Evolutionary conservation across 257 asterid genomes (phyloP).

Genomic region (Solanum paucissectum): DNA sequence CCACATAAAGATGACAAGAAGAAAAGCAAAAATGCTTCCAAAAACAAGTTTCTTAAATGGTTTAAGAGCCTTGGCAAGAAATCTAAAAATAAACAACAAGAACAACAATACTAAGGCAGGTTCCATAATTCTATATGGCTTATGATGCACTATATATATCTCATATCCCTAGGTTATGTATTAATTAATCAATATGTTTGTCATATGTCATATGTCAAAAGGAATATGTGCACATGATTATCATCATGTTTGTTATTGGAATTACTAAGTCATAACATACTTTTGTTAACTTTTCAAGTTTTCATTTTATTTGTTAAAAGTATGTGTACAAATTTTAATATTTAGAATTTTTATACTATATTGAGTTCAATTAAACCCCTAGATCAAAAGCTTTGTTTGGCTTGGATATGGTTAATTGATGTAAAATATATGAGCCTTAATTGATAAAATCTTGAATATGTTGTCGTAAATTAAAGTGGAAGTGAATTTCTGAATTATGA

Average conservation of each 20-base stretch:
- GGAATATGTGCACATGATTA: not conserved
- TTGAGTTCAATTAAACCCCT: not conserved
- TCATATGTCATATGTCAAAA: not conserved
- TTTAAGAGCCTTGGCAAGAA: not conserved
- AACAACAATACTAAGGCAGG: not conserved
- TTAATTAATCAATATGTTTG: not conserved
- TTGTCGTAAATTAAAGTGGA: not conserved
- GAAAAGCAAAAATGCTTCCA: slow-evolving; percentile 22
- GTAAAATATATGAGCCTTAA: not conserved
- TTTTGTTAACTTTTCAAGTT: not conserved
- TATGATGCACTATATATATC: not conserved
- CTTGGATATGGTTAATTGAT: not conserved
- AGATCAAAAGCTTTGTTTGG: not conserved
- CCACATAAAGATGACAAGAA: slow-evolving; percentile 13
- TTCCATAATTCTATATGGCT: not conserved
- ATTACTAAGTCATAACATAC: not conserved
- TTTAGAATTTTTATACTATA: not conserved
- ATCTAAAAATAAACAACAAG: not conserved
- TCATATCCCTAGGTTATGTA: not conserved
- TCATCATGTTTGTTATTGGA: not conserved
- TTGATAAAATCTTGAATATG: not conserved
- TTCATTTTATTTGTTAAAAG: not conserved
- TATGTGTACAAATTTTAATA: not conserved
- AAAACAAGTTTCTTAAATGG: slow-evolving; percentile 13
- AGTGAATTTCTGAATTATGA: not conserved